These are phyloP conservation scores for Coemansia sp. DNA, from an alignment of 192 early-diverging fungal genomes.

Conservation along the genomic window DNA sequence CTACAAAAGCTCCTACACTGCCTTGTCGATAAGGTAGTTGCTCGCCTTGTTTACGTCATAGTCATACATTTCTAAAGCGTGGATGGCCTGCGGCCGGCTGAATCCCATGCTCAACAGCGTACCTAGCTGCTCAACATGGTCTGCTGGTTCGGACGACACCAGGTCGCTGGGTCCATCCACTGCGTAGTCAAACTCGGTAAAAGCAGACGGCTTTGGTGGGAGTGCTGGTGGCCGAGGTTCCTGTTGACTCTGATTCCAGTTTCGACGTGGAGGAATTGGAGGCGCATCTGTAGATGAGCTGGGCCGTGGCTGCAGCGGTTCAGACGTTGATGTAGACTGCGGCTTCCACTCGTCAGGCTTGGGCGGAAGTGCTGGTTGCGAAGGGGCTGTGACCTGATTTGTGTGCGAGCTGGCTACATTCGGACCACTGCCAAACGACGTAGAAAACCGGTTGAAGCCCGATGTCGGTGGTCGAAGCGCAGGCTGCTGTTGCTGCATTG, in stretches of 20 bases:
- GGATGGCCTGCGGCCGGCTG: slow-evolving; percentile 62
- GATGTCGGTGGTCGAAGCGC: not conserved
- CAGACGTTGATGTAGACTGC: slow-evolving; percentile 1
- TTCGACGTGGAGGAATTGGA: slow-evolving; percentile 16
- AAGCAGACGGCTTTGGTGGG: slow-evolving; percentile 51
- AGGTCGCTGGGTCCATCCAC: slow-evolving; percentile 23
- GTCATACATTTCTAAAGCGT: slow-evolving; percentile 69
- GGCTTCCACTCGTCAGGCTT: slow-evolving; percentile 11
- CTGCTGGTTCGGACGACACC: slow-evolving; percentile 12
- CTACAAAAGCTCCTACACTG: slow-evolving; percentile 1
- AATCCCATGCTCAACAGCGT: slow-evolving; percentile 75
- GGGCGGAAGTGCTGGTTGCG: slow-evolving; percentile 1
- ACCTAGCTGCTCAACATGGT: slow-evolving; percentile 53
- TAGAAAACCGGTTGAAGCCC: slow-evolving; percentile 13
- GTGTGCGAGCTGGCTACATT: not conserved
- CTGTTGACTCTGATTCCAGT: slow-evolving; percentile 6
- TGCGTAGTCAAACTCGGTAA: slow-evolving; percentile 51
- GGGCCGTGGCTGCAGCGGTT: not conserved
- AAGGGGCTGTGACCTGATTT: not conserved
- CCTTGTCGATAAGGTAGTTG: slow-evolving; percentile 71
- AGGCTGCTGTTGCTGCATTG: slow-evolving; percentile 10
- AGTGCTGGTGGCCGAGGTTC: slow-evolving; percentile 30
- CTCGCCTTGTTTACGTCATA: slow-evolving; percentile 72
- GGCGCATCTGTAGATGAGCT: slow-evolving; percentile 6
- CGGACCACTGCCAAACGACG: slow-evolving; percentile 23